phyloP scores from a whole-genome alignment of 2,329 filamentous ascomycete genomes.

The Colletotrichum tanaceti region DNA sequence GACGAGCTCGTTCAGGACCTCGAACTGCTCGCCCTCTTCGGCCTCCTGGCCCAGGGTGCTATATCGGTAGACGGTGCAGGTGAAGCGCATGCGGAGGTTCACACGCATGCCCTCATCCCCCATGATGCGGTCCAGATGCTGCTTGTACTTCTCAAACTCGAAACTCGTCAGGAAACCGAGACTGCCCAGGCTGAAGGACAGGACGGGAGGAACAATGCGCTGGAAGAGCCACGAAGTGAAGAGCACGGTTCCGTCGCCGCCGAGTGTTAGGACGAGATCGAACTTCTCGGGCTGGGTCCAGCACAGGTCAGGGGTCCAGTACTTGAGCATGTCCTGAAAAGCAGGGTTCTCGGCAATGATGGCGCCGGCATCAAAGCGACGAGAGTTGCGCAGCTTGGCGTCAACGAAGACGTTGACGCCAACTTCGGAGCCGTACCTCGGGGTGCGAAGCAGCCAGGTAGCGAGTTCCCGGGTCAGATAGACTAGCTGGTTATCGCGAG shows the following conservation, averaged over 20 bases:
- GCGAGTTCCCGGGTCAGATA: conserved; percentile 88
- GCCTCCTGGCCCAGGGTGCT: conserved; percentile 70
- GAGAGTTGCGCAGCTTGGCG: conserved; percentile 88
- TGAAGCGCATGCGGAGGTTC: conserved; percentile 98
- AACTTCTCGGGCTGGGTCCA: conserved; percentile 95
- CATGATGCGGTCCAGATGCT: conserved; percentile 90
- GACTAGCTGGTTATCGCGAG: conserved; percentile 92
- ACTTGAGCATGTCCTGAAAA: conserved; percentile 86
- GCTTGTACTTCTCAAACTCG: conserved; percentile 87
- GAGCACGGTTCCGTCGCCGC: conserved; percentile 87
- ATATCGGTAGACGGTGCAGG: conserved; percentile 92
- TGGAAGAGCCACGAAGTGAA: conserved; percentile 95
- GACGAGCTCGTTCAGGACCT: conserved; percentile 97
- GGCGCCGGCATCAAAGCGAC: conserved; percentile 83
- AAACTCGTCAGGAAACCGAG: conserved; percentile 91
- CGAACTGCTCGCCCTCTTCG: conserved; percentile 94
- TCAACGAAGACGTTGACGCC: conserved; percentile 99
- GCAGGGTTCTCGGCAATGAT: conserved; percentile 79
- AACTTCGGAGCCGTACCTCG: conserved; percentile 88
- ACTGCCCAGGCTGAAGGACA: conserved; percentile 86
- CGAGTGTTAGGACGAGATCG: conserved; percentile 89
- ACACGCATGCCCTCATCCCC: conserved; percentile 96
- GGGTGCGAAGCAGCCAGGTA: conserved; percentile 87
- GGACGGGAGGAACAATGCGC: conserved; percentile 83
- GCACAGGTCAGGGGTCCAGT: conserved; percentile 97